Evolutionary conservation across 1,284 basidiomycete species (phyloP), one percentile per base, ranked within the genome.

Genomic region (Rhizopogon hawkerae): DNA sequence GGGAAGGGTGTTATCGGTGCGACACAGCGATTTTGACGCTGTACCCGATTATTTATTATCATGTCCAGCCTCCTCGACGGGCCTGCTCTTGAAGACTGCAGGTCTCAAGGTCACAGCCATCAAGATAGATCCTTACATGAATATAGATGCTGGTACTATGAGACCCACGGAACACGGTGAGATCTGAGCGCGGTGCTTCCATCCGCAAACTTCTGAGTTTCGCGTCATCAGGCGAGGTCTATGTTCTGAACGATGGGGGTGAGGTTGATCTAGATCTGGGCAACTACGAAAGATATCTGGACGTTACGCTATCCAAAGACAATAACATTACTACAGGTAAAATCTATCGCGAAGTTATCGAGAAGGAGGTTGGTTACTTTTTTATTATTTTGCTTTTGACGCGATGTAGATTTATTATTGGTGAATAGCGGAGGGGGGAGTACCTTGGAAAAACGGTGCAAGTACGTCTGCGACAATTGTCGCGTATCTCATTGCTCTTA

Each of bases 91-190:
- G 67, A 98, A 98, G 75, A 98, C 92, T 43, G 83, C 87, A 31
- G 95, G 95, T 39, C 77, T 96, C 56, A 95, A 93, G 69, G 95
- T 98, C 62, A 98, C 96, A 1, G 89, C 96, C 23, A 98, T 98
- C 77, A 98, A 98, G 74, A 98, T 98, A 60, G 95, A 98, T 69
- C 95, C 95, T 18, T 98, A 98, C 67, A 98, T 98, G 94, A 98
- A 98, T 74, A 97, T 99, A 62, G 95, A 99, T 78, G 96, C 95
- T 34, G 96, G 96, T 38, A 98, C 95, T 29, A 99, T 99, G 95
- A 82, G 92, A 37, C 96, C 95, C 10, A 96, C 93, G 33, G 95
- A 98, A 70, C 95, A 98, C 67, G 96, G 93, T 89, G 65, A 75
- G 81, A 58, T 54, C 46, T 18, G 47, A 38, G 47, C 26, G 42